Evolutionary conservation across 371 early-diverging fungal species (phyloP).

Genomic region (Chytridium lagenaria): DNA sequence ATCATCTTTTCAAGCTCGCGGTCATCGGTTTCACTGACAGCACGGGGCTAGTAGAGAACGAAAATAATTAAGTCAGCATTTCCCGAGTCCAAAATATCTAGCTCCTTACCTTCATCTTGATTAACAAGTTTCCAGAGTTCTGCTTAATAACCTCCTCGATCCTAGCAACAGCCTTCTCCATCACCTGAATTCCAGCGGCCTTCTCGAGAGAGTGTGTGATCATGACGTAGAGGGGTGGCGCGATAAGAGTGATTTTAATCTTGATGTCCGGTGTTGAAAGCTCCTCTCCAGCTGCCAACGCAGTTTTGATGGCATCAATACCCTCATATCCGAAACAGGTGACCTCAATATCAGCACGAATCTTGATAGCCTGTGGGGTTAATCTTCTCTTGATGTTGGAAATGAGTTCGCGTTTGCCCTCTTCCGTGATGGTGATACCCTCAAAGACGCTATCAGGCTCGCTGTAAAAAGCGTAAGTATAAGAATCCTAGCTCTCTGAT

Average conservation of each 20-base stretch:
- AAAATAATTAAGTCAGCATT: neutral
- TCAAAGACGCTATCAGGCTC: slow-evolving; percentile 90
- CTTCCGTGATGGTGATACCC: slow-evolving; percentile 70
- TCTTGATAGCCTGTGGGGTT: slow-evolving; percentile 96
- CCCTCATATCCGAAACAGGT: slow-evolving; percentile 97
- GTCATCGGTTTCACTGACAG: slow-evolving; percentile 93
- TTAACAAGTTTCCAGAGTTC: slow-evolving; percentile 76
- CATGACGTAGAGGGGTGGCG: slow-evolving; percentile 96
- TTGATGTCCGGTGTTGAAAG: slow-evolving; percentile 82
- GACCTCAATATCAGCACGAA: slow-evolving; percentile 97
- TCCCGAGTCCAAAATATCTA: too few species aligned
- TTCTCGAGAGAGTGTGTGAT: slow-evolving; percentile 90
- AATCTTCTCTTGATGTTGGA: slow-evolving; percentile 86
- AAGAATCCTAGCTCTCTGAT: neutral
- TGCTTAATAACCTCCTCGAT: slow-evolving; percentile 82
- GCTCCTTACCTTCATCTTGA: slow-evolving; percentile 87
- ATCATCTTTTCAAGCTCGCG: slow-evolving; percentile 91
- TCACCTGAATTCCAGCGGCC: slow-evolving; percentile 78
- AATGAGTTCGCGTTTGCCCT: slow-evolving; percentile 77
- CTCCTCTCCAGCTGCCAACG: slow-evolving; percentile 89
- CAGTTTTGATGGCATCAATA: slow-evolving; percentile 95
- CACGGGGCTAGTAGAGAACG: slow-evolving; percentile 62
- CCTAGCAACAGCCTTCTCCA: slow-evolving; percentile 86
- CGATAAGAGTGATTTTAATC: slow-evolving; percentile 84
- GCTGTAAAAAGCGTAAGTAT: slow-evolving; percentile 51